Evolutionary conservation across 169 alveolate genomes (phyloP), one percentile per base, ranked within the genome.

Genomic region (Babesia gibsoni): DNA sequence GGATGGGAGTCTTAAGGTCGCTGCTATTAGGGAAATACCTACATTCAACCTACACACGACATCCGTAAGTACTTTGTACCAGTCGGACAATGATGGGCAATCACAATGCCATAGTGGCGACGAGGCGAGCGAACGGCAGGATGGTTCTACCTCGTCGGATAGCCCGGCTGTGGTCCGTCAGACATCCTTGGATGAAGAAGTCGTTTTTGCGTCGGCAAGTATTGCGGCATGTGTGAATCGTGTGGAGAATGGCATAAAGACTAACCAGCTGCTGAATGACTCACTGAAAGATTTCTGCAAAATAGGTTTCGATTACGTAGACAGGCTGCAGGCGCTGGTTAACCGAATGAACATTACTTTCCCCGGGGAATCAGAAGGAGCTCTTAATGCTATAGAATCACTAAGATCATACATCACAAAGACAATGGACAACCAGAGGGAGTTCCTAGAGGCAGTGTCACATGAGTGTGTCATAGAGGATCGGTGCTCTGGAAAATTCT

Each of bases 21-120:
- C 72, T 10, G 35, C 56, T 4, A 9, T 30, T 3, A 18, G 30
- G 30, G 50, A 2, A 25, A 23, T 61, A 23, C 53, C 45, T 46
- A 63, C 56, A 6, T 36, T 39, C 29, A 65, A 59, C 22, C 65
- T 59, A 23, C 59, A 65, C 37, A 66, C 75, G 22, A n/a, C 59
- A 2, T 77, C 85, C 14, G 39, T 77, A 14, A 77, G 85, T 53
- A 77, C 85, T 10, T 73, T 63, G 10, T 77, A 67, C 41, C 85
- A 77, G 46, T 67, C 79, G 29, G 85, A 77, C 23, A 7, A 35
- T 6, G 85, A 57, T 5, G 67, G n/a, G 4, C 3, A 46, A n/a
- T 29, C 58, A 5, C 14, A 23, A 1, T 27, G 33, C 0, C 65
- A 49, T 16, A 41, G 69, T 8, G 32, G 12, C 14, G 74, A 53